Evolutionary conservation across 805 yeast species (phyloP).

Genomic region (Lipomyces lipofer): DNA sequence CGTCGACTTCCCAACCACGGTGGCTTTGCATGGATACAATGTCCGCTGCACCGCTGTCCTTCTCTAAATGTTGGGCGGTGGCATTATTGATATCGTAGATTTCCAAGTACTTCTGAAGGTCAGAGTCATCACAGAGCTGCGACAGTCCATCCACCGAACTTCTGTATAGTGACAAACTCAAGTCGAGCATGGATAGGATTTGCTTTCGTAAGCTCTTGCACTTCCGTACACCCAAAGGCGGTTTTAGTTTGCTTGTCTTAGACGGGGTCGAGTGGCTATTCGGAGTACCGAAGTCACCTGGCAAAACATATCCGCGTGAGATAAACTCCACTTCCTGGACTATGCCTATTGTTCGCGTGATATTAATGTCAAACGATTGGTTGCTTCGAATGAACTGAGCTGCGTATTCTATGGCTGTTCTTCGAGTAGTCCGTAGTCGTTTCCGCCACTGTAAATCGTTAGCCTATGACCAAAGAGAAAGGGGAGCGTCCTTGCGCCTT

Average conservation of each 20-base stretch:
- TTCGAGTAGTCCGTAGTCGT: conserved; percentile 25
- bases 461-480: not conserved
- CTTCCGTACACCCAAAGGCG: conserved; percentile 5
- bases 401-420: conserved; percentile 14
- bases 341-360: conserved; percentile 26
- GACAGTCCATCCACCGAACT: conserved; percentile 17
- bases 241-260: not conserved
- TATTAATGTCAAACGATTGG: conserved; percentile 27
- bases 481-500: conserved; percentile 1
- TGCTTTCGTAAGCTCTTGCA: conserved; percentile 23
- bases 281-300: not conserved
- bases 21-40: too few relatives aligned
- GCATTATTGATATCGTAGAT: conserved; percentile 25
- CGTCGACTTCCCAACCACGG: not conserved
- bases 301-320: conserved; percentile 18
- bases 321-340: conserved; percentile 33
- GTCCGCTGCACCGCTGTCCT: not conserved
- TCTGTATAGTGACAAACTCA: conserved; percentile 22
- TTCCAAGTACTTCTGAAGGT: conserved; percentile 28
- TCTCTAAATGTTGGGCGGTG: not conserved
- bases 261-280: not conserved
- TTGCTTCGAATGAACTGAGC: conserved; percentile 24
- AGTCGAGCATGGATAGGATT: conserved; percentile 23
- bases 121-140: conserved; percentile 13
- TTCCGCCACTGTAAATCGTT: conserved; percentile 25